These are phyloP conservation scores for Monosporozyma unispora DNA, from an alignment of 805 yeast species.

Conservation along the genomic window DNA sequence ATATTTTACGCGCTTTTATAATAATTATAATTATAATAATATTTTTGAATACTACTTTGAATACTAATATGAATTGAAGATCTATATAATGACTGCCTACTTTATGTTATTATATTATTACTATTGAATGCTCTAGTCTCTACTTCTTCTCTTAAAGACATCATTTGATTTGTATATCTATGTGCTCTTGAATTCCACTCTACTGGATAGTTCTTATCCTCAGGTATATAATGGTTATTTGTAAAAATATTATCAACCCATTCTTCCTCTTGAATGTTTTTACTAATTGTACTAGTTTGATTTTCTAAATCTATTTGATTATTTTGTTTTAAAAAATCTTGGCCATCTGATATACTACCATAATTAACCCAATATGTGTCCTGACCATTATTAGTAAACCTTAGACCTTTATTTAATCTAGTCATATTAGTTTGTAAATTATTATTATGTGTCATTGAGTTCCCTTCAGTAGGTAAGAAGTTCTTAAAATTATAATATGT, in stretches of 20 bases:
- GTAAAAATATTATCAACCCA: constrained; percentile 20
- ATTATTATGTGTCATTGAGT: constrained; percentile 49
- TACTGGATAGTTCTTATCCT: constrained; percentile 30
- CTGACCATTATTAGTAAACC: constrained; percentile 72
- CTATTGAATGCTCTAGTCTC: not conserved
- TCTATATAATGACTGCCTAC: too few species aligned
- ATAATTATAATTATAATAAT: too few species aligned
- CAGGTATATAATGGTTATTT: constrained; percentile 19
- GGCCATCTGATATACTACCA: constrained; percentile 11
- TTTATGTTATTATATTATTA: too few species aligned
- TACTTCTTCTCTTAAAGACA: constrained; percentile 13
- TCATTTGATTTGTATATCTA: constrained; percentile 19
- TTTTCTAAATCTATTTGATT: not conserved
- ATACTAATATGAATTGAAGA: too few species aligned
- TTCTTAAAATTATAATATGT: constrained; percentile 69
- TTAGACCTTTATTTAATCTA: constrained; percentile 70
- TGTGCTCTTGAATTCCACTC: constrained; percentile 24
- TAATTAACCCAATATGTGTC: constrained; percentile 69
- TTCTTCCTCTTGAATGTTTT: constrained; percentile 10
- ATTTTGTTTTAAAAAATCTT: constrained; percentile 1
- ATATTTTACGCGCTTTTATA: too few species aligned
- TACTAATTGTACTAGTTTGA: not conserved
- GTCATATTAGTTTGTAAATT: constrained; percentile 54
- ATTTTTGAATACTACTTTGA: not conserved
- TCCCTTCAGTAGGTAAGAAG: constrained; percentile 63